Evolutionary conservation across 352 stramenopile genomes (phyloP), one percentile per base, ranked within the genome.

Genomic region (Globisporangium mamillatum): DNA sequence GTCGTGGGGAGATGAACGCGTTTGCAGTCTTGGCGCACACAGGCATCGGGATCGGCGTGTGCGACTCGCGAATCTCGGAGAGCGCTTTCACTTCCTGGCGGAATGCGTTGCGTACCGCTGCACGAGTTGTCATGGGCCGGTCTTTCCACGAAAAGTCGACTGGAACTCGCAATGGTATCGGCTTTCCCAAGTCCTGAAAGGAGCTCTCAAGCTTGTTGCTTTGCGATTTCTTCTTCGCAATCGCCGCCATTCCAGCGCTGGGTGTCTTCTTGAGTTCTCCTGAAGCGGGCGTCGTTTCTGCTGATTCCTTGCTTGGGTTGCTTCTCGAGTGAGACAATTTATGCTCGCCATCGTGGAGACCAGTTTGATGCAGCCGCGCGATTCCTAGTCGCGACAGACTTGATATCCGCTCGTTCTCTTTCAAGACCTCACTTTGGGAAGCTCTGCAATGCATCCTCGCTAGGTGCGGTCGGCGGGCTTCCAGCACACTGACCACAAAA

Each of bases 401-500:
- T 16, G 27, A 63, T 52, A 81, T 44, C 5, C 73, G 66, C 8
- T 70, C 69, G 14, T 66, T 66, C 29, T 80, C 72, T 18, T 63
- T 69, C n/a, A 63, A 62, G 18, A 82, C 71, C 36, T 82, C 79
- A 1, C 73, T 38, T 22, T 74, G 69, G 6, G 78, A 83, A 1
- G 60, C 64, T 57, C 63, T 73, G 16, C 76, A 75, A 65, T 88
- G 78, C 14, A 84, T 52, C 61, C 84, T 65, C 5, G 76, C 73
- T 22, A 92, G 54, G 14, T 87, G 65, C 9, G 82, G 66, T 0
- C 78, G 72, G 12, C 77, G 69, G 36, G 81, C 81, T 50, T 92
- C 84, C 32, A 89, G 76, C 10, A 86, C 77, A 54, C 79, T 92
- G 32, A 90, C 78, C 1, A 90, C 81, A 54, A 91, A 88, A 10